Conservation (phyloP, 2,329 filamentous ascomycete genomes). For the Chrysoporthe cubensis region DNA sequence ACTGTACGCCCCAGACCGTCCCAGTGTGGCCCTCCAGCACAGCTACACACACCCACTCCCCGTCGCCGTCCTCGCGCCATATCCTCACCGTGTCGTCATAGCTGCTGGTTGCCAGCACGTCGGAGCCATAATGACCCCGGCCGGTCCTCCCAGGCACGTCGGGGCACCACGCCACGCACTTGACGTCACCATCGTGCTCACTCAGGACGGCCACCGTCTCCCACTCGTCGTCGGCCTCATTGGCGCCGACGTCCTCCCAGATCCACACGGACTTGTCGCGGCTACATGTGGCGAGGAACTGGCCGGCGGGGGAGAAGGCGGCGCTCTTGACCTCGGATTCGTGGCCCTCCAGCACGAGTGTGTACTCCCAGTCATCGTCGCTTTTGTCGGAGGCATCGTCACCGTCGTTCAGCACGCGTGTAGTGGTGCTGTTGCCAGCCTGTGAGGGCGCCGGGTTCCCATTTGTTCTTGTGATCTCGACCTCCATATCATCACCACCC, state of each 20-base stretch:
- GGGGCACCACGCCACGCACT: constrained; percentile 90
- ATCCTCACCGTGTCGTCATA: constrained; percentile 92
- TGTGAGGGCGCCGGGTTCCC: constrained; percentile 24
- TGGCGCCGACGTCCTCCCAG: constrained; percentile 84
- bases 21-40: constrained; percentile 78
- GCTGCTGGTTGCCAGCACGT: constrained; percentile 85
- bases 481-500: constrained; percentile 41
- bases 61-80: constrained; percentile 86
- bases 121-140: constrained; percentile 57
- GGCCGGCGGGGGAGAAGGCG: constrained; percentile 72
- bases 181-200: constrained; percentile 95
- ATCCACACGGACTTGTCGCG: constrained; percentile 97
- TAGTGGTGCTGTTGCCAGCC: constrained; percentile 31
- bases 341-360: constrained; percentile 90
- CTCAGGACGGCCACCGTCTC: constrained; percentile 94
- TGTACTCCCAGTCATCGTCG: constrained; percentile 88
- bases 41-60: constrained; percentile 89
- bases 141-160: constrained; percentile 57
- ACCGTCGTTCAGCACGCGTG: constrained; percentile 33
- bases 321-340: constrained; percentile 90
- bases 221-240: constrained; percentile 87
- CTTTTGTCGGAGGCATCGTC: constrained; percentile 56
- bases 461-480: constrained; percentile 42
- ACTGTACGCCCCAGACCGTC: constrained; percentile 90
- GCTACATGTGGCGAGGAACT: constrained; percentile 85